Evolutionary conservation across 352 stramenopile genomes (phyloP), one percentile per base, ranked within the genome.

Genomic region (Globisporangium iwayamae): DNA sequence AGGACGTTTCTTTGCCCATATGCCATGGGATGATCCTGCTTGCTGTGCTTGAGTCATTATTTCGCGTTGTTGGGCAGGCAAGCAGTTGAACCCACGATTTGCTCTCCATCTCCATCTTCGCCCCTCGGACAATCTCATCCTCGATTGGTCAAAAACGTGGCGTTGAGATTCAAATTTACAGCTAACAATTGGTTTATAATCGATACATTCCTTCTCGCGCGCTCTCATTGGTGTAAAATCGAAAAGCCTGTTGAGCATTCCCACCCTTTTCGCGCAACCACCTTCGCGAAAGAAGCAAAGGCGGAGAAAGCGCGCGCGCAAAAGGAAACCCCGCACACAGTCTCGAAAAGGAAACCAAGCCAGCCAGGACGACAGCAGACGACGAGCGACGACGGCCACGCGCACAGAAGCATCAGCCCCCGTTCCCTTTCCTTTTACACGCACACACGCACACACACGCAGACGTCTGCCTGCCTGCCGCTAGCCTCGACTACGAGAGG

Each of bases 291-390:
- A 55, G 25, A 20, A 55, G 25, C 28, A 18, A 46, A 46, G 9
- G 13, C 14, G 18, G 30, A 28, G 6, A 38, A 38, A 41, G 36
- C 36, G 10, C 36, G 36, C 36, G 36, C 36, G 25, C 25, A 55
- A 56, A 56, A 56, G 28, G 51, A 57, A 57, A 57, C 51, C 28
- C 51, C 16, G 51, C 51, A 25, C 50, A 7, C 51, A 57, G 51
- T 57, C 51, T 41, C 30, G 51, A 57, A 43, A 57, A 57, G 51
- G 51, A 57, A 57, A 57, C 51, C 51, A 57, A 57, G 51, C 30
- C 50, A 39, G 20, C 20, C 50, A 30, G 25, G 25, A 28, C 48
- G 22, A 30, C 25, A 28, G 48, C 48, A 54, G 13, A 4, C 34
- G 43, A 48, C 43, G 43, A 48, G 43, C 16, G 36, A 54, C 22